These are phyloP conservation scores for Salix arbutifolia DNA, from an alignment of 345 rosid genomes.

Conservation along the genomic window DNA sequence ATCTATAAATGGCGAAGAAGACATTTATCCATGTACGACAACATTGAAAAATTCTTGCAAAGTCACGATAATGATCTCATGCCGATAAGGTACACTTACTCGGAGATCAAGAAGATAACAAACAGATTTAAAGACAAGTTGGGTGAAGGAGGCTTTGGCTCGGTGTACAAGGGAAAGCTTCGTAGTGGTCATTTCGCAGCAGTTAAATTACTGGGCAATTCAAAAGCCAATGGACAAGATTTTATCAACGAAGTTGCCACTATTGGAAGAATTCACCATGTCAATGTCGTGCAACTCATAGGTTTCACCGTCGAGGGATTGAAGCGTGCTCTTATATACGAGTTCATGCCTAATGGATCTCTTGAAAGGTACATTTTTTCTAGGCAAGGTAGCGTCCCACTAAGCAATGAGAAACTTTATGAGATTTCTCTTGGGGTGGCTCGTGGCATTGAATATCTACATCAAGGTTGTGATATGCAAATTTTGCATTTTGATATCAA, in stretches of 20 bases:
- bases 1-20: neutral
- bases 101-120: neutral
- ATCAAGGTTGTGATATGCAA: neutral
- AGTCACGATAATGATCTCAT: neutral
- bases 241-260: neutral
- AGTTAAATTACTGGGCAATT: neutral
- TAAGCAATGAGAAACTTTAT: neutral
- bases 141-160: neutral
- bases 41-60: neutral
- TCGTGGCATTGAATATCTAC: neutral
- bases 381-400: fast-evolving
- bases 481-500: neutral
- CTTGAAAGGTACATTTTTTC: neutral
- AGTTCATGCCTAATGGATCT: neutral
- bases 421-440: neutral
- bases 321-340: neutral
- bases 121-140: neutral
- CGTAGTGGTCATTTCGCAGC: neutral
- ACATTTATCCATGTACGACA: neutral
- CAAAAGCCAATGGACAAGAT: neutral
- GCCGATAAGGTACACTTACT: neutral
- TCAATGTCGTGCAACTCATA: neutral
- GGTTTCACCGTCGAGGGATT: neutral
- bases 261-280: neutral
- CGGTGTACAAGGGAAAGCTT: neutral